Evolutionary conservation across 257 asterid genomes (phyloP).

Genomic region (Rauvolfia tetraphylla): DNA sequence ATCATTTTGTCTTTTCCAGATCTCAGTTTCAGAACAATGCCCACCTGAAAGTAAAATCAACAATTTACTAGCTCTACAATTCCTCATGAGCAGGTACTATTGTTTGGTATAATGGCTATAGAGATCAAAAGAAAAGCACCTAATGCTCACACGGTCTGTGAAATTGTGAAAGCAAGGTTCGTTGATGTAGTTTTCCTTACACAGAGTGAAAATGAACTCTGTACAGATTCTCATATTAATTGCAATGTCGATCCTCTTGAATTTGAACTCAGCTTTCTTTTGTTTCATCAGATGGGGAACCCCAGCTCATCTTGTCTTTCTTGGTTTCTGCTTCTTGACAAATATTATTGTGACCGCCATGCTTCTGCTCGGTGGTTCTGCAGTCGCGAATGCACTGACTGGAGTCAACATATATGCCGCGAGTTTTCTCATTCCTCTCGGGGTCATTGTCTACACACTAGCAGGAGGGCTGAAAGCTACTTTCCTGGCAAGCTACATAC

Average conservation of each 20-base stretch:
- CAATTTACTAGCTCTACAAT: constrained; percentile 4
- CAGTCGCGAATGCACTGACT: constrained; percentile 84
- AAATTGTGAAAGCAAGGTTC: constrained; percentile 85
- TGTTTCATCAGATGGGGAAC: constrained; percentile 78
- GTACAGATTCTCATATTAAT: neutral
- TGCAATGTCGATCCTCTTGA: neutral
- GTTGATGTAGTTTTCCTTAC: neutral
- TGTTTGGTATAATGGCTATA: constrained; percentile 88
- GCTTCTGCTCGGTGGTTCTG: constrained; percentile 96
- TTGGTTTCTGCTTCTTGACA: constrained; percentile 83
- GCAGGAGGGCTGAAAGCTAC: constrained; percentile 96
- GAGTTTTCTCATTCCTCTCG: constrained; percentile 87
- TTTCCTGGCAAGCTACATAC: constrained; percentile 89
- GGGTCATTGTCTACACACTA: constrained; percentile 75
- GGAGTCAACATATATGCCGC: constrained; percentile 93
- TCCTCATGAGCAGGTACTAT: constrained; percentile 51
- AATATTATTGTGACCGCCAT: constrained; percentile 89
- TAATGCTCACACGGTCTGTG: constrained; percentile 85
- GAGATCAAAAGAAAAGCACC: constrained; percentile 97
- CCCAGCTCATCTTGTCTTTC: constrained; percentile 75
- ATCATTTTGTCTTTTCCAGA: neutral
- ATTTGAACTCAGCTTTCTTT: neutral
- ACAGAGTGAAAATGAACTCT: neutral
- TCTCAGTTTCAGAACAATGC: neutral
- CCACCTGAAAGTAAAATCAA: neutral